phyloP scores from a whole-genome alignment of 2,329 filamentous ascomycete species.

The Colletotrichum orbiculare region DNA sequence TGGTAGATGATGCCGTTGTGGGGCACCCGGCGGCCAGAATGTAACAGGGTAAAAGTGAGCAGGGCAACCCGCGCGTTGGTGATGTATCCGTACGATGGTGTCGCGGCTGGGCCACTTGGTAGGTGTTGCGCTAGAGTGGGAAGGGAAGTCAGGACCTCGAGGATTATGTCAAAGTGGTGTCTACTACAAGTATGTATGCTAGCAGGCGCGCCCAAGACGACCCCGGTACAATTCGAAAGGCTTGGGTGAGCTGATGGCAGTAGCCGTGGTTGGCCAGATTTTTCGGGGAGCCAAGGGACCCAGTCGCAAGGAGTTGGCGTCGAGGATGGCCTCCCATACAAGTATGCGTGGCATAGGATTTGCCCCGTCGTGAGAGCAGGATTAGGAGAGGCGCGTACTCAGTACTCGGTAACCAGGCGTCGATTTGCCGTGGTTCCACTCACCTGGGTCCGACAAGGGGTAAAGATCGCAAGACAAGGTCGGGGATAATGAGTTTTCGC shows the following conservation, averaged over 20 bases:
- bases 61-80: slow-evolving; percentile 20
- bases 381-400: neutral
- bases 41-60: slow-evolving; percentile 9
- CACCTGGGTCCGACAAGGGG: slow-evolving; percentile 23
- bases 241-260: slow-evolving; percentile 2
- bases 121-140: slow-evolving; percentile 25
- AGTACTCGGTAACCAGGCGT: slow-evolving; percentile 1
- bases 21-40: slow-evolving; percentile 21
- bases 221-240: slow-evolving; percentile 30
- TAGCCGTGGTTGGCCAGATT: slow-evolving; percentile 24
- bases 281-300: slow-evolving; percentile 18
- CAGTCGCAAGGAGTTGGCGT: slow-evolving; percentile 15
- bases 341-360: slow-evolving; percentile 1
- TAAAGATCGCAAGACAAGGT: slow-evolving; percentile 22
- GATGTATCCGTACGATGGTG: slow-evolving; percentile 24
- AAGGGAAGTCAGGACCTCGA: slow-evolving; percentile 21
- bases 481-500: slow-evolving; percentile 6
- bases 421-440: slow-evolving; percentile 31
- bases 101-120: slow-evolving; percentile 25
- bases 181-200: neutral
- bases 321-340: slow-evolving; percentile 1
- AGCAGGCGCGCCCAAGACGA: slow-evolving; percentile 17
- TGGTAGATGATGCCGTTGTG: slow-evolving; percentile 29
- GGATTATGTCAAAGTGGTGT: slow-evolving; percentile 26
- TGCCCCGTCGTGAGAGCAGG: slow-evolving; percentile 2